Evolutionary conservation across 352 stramenopile species (phyloP).

Genomic region (Globisporangium irregulare): DNA sequence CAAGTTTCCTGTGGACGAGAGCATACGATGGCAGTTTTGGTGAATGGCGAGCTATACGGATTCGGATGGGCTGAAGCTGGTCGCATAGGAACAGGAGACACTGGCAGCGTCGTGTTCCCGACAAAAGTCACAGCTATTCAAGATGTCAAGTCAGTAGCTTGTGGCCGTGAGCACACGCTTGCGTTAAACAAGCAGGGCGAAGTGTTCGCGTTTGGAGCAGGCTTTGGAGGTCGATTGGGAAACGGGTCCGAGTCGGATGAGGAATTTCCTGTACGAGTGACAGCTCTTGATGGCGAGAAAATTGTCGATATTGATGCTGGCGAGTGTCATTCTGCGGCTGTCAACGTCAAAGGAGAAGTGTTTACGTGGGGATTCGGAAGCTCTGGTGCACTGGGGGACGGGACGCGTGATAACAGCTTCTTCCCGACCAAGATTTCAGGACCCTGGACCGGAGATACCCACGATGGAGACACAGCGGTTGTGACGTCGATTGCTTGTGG

Average conservation of each 20-base stretch:
- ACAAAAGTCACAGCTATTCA: conserved; percentile 51
- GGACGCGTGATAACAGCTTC: conserved; percentile 53
- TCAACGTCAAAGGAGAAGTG: conserved; percentile 60
- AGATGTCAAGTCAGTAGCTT: conserved; percentile 54
- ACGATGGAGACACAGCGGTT: conserved; percentile 6
- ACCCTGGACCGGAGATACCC: conserved; percentile 23
- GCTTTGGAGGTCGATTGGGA: conserved; percentile 74
- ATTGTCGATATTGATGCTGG: conserved; percentile 65
- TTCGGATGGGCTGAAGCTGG: conserved; percentile 87
- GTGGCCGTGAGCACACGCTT: conserved; percentile 81
- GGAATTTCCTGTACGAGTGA: conserved; percentile 42
- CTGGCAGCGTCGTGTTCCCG: conserved; percentile 56
- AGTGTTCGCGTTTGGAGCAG: conserved; percentile 74
- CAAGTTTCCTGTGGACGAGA: conserved; percentile 78
- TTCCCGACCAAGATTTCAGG: conserved; percentile 36
- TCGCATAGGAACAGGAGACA: conserved; percentile 76
- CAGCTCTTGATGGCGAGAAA: conserved; percentile 28
- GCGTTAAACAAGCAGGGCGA: conserved; percentile 44
- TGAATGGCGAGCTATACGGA: conserved; percentile 65
- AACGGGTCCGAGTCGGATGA: conserved; percentile 62
- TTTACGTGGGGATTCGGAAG: conserved; percentile 88
- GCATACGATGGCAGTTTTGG: conserved; percentile 78
- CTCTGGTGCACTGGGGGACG: conserved; percentile 73
- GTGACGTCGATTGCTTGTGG: conserved; percentile 58
- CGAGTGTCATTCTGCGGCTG: conserved; percentile 76